Conservation (phyloP, 78 protist species). For the Anaeramoeba flamelloides region DNA sequence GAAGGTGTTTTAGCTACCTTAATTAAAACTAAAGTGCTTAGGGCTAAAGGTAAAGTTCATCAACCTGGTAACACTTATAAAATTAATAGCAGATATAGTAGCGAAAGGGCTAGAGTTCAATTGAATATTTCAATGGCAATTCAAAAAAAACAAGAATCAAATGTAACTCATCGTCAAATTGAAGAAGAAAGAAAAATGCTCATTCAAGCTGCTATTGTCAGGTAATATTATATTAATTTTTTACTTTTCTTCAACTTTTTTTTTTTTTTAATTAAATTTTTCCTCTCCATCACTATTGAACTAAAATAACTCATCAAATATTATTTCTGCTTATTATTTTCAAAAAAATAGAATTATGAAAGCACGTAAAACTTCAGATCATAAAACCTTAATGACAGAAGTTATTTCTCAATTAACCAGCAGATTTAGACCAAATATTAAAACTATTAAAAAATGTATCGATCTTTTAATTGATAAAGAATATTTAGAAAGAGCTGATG, state of each 20-base stretch:
- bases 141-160: conserved; percentile 33
- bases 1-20: no score
- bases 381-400: conserved; percentile 13
- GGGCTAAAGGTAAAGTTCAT: no score
- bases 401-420: conserved; percentile 27
- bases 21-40: no score
- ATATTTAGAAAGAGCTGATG: conserved; percentile 10
- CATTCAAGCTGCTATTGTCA: conserved; percentile 18
- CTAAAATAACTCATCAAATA: no score
- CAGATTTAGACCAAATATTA: conserved; percentile 46
- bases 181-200: conserved; percentile 33
- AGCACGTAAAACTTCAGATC: conserved; percentile 17
- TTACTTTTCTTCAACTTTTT: no score
- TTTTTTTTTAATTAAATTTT: no score
- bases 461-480: conserved; percentile 47
- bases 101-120: conserved; percentile 29
- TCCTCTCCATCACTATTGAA: conserved; percentile 72
- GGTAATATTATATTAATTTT: no score
- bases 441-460: conserved; percentile 42
- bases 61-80: no score
- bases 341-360: conserved; percentile 36
- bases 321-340: no score
- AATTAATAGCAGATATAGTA: no score
- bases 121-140: conserved; percentile 37
- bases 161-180: conserved; percentile 14